Conservation (phyloP, 176 grass and related monocot genomes). For the Typha latifolia region DNA sequence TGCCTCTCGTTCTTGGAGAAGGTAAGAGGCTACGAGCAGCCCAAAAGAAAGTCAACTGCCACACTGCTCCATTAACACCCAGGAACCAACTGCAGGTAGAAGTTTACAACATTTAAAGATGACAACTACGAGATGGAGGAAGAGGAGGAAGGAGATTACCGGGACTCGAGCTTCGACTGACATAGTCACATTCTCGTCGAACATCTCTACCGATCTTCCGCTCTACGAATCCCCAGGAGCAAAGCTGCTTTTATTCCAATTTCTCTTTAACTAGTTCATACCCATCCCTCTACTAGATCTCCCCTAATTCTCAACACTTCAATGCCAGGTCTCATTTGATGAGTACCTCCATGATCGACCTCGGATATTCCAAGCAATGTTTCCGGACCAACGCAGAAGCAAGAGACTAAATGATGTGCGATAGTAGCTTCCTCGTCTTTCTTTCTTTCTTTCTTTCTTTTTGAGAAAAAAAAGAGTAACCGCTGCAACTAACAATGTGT, state of each 20-base stretch:
- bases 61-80: not conserved
- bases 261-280: not conserved
- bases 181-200: constrained; percentile 47
- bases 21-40: not conserved
- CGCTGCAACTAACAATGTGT: too few species aligned
- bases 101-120: not conserved
- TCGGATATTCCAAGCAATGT: constrained; percentile 72
- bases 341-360: constrained; percentile 53
- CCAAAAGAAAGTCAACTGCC: not conserved
- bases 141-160: not conserved
- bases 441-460: not conserved
- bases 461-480: too few species aligned
- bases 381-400: constrained; percentile 58
- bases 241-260: constrained; percentile 10
- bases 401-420: constrained; percentile 52
- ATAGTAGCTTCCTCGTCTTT: not conserved
- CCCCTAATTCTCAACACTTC: not conserved
- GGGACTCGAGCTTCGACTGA: not conserved
- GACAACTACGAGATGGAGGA: not conserved
- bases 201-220: constrained; percentile 59
- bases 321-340: constrained; percentile 52
- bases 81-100: not conserved
- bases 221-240: constrained; percentile 57
- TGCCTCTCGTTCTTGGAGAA: not conserved
- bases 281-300: not conserved